Conservation (phyloP, 768 basidiomycete species). For the Cantharellus anzutake region DNA sequence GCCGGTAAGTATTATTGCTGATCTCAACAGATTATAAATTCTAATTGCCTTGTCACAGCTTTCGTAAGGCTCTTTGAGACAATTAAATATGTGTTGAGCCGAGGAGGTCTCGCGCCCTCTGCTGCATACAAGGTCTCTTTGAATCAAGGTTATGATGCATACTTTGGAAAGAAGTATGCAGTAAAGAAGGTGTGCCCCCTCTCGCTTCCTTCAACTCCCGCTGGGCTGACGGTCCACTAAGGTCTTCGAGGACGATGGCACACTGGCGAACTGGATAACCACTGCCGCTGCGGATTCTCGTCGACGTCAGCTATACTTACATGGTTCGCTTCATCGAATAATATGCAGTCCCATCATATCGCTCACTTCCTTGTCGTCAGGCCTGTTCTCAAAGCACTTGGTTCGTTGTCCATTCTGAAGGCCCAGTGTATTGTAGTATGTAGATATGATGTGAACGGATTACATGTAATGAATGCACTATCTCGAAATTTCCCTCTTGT, state of each 20-base stretch:
- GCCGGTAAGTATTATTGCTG: not conserved
- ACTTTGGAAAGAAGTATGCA: not conserved
- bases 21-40: not conserved
- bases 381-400: too few species aligned
- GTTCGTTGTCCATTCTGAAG: too few species aligned
- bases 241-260: constrained; percentile 1
- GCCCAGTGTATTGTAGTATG: too few species aligned
- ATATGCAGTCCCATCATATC: too few species aligned
- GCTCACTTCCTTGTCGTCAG: too few species aligned
- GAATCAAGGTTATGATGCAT: not conserved
- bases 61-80: not conserved
- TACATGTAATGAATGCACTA: too few species aligned
- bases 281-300: not conserved
- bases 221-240: not conserved
- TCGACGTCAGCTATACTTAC: not conserved
- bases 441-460: too few species aligned
- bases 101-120: not conserved
- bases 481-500: too few species aligned
- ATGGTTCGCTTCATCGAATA: not conserved
- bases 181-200: not conserved
- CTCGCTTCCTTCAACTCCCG: not conserved
- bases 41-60: not conserved
- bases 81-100: not conserved
- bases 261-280: not conserved
- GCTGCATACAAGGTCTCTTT: not conserved